phyloP scores from a whole-genome alignment of 345 rosid species.

The Eucalyptus polyanthemos region DNA sequence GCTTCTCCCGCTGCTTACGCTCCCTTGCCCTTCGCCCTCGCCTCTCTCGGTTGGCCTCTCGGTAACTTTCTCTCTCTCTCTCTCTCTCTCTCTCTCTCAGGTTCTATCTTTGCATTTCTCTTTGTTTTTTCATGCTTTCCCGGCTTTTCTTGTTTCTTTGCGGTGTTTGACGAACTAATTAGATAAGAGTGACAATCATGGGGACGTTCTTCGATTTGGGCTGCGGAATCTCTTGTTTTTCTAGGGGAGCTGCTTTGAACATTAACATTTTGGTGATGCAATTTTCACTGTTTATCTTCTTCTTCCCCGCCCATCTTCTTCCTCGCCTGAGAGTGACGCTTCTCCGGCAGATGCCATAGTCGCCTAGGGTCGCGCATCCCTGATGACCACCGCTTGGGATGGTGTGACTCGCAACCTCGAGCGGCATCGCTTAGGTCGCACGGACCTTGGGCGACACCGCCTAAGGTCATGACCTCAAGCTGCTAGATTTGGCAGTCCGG shows the following conservation, averaged over 20 bases:
- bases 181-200: neutral
- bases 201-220: neutral
- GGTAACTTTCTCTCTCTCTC: neutral
- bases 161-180: neutral
- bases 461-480: too few species aligned
- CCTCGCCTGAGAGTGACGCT: too few species aligned
- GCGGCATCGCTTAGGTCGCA: too few species aligned
- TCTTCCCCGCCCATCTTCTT: too few species aligned
- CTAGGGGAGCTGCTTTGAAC: neutral
- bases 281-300: too few species aligned
- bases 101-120: neutral
- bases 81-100: neutral
- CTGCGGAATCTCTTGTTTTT: neutral
- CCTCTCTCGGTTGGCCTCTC: constrained; percentile 46
- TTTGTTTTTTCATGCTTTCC: neutral
- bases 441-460: too few species aligned
- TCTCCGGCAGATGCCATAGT: too few species aligned
- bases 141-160: neutral
- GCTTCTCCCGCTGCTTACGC: constrained; percentile 52
- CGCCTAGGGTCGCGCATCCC: too few species aligned
- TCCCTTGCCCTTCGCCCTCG: constrained; percentile 43
- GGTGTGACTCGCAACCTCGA: too few species aligned
- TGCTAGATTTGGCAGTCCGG: too few species aligned
- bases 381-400: too few species aligned
- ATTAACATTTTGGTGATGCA: too few species aligned